phyloP scores from a whole-genome alignment of 1,284 basidiomycete species.

The Neonothopanus nambi region DNA sequence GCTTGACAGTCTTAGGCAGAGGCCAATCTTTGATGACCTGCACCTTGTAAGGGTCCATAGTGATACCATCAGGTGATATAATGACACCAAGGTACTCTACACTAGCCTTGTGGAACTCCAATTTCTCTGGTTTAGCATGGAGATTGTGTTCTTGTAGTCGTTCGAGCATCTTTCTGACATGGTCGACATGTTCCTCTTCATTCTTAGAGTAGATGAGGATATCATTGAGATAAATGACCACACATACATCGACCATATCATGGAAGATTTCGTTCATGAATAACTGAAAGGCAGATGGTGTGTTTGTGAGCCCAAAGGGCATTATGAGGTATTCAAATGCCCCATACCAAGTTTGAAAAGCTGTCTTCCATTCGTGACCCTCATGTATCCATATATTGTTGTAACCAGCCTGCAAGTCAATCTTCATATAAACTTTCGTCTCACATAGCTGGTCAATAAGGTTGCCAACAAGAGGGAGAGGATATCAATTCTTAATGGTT shows the following conservation, averaged over 20 bases:
- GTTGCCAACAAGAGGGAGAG: background rate
- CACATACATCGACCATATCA: constrained; percentile 30
- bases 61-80: constrained; percentile 21
- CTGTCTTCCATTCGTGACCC: constrained; percentile 4
- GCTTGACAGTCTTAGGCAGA: constrained; percentile 4
- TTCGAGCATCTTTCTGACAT: constrained; percentile 33
- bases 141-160: constrained; percentile 31
- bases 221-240: constrained; percentile 36
- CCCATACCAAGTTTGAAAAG: background rate
- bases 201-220: constrained; percentile 26
- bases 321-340: background rate
- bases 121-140: constrained; percentile 39
- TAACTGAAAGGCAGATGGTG: constrained; percentile 24
- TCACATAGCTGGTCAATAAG: background rate
- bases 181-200: constrained; percentile 19
- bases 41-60: constrained; percentile 13
- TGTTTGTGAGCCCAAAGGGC: background rate
- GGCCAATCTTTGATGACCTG: constrained; percentile 12
- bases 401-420: background rate
- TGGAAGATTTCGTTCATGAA: constrained; percentile 40
- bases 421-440: constrained; percentile 1
- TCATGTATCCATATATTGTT: constrained; percentile 1
- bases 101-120: constrained; percentile 30
- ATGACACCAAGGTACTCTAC: constrained; percentile 43
- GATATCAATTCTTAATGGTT: background rate